Conservation (phyloP, 2,329 filamentous ascomycete genomes). For the Phaeosphaeriaceae sp. region DNA sequence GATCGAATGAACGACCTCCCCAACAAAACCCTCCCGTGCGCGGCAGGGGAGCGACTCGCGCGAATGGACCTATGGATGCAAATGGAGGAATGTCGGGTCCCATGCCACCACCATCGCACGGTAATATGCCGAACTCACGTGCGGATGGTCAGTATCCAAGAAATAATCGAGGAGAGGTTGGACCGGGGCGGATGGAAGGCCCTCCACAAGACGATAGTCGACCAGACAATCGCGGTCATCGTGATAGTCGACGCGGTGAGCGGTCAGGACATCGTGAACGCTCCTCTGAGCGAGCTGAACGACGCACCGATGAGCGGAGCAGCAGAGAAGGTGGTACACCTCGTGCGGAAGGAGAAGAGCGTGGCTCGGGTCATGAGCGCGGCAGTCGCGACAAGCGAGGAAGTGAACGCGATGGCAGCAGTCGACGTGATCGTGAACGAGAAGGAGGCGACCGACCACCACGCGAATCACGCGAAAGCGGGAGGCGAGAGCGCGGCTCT, state of each 20-base stretch:
- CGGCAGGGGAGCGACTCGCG: conserved; percentile 39
- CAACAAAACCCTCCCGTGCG: conserved; percentile 35
- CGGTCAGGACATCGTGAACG: conserved; percentile 32
- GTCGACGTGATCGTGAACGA: conserved; percentile 28
- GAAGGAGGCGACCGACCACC: conserved; percentile 21
- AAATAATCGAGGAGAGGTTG: conserved; percentile 19
- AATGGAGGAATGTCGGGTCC: conserved; percentile 22
- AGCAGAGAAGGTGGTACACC: conserved; percentile 23
- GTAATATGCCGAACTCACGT: conserved; percentile 30
- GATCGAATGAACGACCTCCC: conserved; percentile 21
- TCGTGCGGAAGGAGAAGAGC: conserved; percentile 32
- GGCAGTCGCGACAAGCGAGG: conserved; percentile 36
- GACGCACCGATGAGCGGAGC: conserved; percentile 35
- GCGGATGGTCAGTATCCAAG: conserved; percentile 15
- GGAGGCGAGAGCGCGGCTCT: conserved; percentile 30
- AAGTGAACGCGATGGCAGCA: conserved; percentile 26
- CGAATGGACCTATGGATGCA: conserved; percentile 27
- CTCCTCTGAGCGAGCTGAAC: conserved; percentile 32
- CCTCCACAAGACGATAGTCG: conserved; percentile 31
- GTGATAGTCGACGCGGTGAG: conserved; percentile 35
- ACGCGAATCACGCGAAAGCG: conserved; percentile 24
- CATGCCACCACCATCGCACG: conserved; percentile 34
- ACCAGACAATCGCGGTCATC: conserved; percentile 36
- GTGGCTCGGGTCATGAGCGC: conserved; percentile 33
- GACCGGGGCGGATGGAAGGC: conserved; percentile 23